A percentile compares a stretch with the other conserved stretches of the same genome.
Conservation (phyloP, 495 filamentous ascomycete species). For the Astrocystis sublimbata region DNA sequence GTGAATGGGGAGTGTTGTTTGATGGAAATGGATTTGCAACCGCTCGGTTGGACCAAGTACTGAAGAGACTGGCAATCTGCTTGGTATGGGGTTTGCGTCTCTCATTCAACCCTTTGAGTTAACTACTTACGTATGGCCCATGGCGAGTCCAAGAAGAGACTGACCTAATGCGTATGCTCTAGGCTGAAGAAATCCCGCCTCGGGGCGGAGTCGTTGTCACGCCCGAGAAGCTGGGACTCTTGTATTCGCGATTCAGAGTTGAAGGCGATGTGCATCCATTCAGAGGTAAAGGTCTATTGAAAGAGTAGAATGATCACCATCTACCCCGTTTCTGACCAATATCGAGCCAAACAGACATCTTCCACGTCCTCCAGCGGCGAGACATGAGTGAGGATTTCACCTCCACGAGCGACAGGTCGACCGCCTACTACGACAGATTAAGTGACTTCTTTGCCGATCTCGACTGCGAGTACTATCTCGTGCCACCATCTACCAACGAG, state of each 20-base stretch:
- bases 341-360: conserved; percentile 46
- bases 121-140: neutral
- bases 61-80: conserved; percentile 75
- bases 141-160: neutral
- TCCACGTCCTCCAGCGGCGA: conserved; percentile 29
- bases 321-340: neutral
- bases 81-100: conserved; percentile 56
- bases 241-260: conserved; percentile 68
- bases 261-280: conserved; percentile 55
- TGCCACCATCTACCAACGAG: conserved; percentile 51
- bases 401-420: conserved; percentile 15
- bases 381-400: conserved; percentile 16
- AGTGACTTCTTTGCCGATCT: conserved; percentile 72
- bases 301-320: neutral
- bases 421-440: conserved; percentile 43
- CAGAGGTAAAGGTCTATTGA: conserved; percentile 29
- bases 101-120: neutral
- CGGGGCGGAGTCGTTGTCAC: conserved; percentile 65
- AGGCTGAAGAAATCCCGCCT: conserved; percentile 18
- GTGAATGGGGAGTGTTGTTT: conserved; percentile 77
- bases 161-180: conserved; percentile 23
- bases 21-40: conserved; percentile 68
- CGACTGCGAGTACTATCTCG: conserved; percentile 76
- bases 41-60: conserved; percentile 65
- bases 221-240: conserved; percentile 75